A percentile compares a stretch with the other conserved stretches of the same genome.
These are phyloP conservation scores for Vicia sativa DNA, from an alignment of 306 rosid genomes.

Conservation along the genomic window DNA sequence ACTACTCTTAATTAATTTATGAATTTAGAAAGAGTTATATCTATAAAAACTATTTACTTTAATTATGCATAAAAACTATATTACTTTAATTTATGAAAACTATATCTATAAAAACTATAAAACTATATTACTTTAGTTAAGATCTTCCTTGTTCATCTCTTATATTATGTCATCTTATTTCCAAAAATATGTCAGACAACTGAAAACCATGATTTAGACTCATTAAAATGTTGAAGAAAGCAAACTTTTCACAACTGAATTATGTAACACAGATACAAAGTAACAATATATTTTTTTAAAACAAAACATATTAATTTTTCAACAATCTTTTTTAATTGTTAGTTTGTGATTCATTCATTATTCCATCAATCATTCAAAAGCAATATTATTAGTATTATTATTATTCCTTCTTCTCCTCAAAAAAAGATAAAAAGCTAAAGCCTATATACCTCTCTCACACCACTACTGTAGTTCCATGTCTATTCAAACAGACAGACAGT, in stretches of 20 bases:
- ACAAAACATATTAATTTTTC: conserved; percentile 22
- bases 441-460: not conserved
- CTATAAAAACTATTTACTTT: too few species aligned
- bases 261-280: conserved; percentile 31
- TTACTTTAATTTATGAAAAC: too few species aligned
- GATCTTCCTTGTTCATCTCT: not conserved
- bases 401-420: conserved; percentile 51
- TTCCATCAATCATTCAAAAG: conserved; percentile 64
- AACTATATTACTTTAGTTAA: too few species aligned
- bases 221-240: conserved; percentile 43
- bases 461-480: conserved; percentile 41
- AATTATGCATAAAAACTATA: too few species aligned
- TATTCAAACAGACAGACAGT: conserved; percentile 64
- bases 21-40: too few species aligned
- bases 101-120: too few species aligned
- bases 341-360: conserved; percentile 39
- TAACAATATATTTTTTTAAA: conserved; percentile 2
- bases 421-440: conserved; percentile 45
- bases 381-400: conserved; percentile 29
- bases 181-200: conserved; percentile 41
- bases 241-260: conserved; percentile 43
- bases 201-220: conserved; percentile 43
- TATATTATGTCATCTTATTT: conserved; percentile 31
- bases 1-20: too few species aligned
- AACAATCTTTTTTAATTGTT: conserved; percentile 48